Evolutionary conservation across 1,284 basidiomycete species (phyloP).

Genomic region (Schizopora paradoxa): DNA sequence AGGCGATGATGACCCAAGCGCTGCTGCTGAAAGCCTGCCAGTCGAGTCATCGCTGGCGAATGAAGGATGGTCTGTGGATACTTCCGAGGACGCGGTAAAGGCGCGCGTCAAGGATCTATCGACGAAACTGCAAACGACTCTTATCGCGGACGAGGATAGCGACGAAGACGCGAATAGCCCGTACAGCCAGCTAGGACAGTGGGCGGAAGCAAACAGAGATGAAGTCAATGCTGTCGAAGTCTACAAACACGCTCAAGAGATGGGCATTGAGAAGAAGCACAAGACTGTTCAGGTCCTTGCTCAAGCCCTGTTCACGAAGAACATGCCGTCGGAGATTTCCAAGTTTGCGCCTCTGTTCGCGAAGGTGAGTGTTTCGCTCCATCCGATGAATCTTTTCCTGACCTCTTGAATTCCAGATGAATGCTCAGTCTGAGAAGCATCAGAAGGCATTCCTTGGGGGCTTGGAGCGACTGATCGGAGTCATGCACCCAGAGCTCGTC

Average conservation of each 20-base stretch:
- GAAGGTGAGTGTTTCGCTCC: slow-evolving; percentile 53
- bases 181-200: slow-evolving; percentile 78
- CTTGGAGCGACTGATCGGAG: slow-evolving; percentile 77
- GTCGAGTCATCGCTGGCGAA: slow-evolving; percentile 54
- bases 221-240: slow-evolving; percentile 58
- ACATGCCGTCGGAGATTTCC: slow-evolving; percentile 70
- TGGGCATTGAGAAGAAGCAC: slow-evolving; percentile 95
- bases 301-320: slow-evolving; percentile 81
- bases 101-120: slow-evolving; percentile 81
- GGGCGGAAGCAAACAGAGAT: slow-evolving; percentile 80
- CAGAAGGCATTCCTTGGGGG: slow-evolving; percentile 93
- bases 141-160: slow-evolving; percentile 77
- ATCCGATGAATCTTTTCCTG: neutral
- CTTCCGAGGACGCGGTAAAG: slow-evolving; percentile 87
- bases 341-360: slow-evolving; percentile 73
- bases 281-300: slow-evolving; percentile 84
- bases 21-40: slow-evolving; percentile 47
- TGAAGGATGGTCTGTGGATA: slow-evolving; percentile 89
- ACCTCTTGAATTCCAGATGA: slow-evolving; percentile 44
- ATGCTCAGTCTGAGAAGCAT: slow-evolving; percentile 87
- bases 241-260: slow-evolving; percentile 86
- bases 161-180: slow-evolving; percentile 87
- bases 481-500: slow-evolving; percentile 62
- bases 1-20: slow-evolving; percentile 78
- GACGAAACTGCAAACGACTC: slow-evolving; percentile 49